Evolutionary conservation across 495 filamentous ascomycete genomes (phyloP), one percentile per base, ranked within the genome.

Genomic region (Penicillium waksmanii): DNA sequence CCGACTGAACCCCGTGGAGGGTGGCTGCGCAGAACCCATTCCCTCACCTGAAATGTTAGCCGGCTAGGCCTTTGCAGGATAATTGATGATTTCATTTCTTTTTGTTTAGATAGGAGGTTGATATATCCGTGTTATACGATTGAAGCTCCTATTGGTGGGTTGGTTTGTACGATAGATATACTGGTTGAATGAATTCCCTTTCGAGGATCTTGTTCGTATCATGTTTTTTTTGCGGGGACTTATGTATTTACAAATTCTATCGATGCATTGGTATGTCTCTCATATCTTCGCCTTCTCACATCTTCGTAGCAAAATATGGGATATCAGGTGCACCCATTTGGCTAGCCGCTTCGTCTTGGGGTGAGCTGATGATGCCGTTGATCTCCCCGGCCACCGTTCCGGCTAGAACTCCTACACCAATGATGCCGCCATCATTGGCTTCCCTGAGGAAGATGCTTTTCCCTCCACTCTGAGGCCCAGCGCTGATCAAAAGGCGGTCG

Each of bases 401-500:
- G 1, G 85, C 86, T 35, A 92, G 68, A 12, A 90, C 86, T 0
- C 86, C 89, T 3, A 87, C 88, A 0, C 89, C 89, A 19, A 84
- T 85, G 55, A 91, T 85, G 1, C 88, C 89, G 6, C 88, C 89
- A 69, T 91, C 87, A 60, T 85, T 82, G 57, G 85, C 88, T 31
- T 87, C 85, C 40, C 75, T 74, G 49, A 91, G 68, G 18, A 85
- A 76, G 8, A 91, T 78, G 55, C 78, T 79, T 49, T 85, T 80
- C 3, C 79, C 80, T 11, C 68, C 68, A 23, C 80, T 70, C 2
- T 74, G 67, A 3, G 74, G 74, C 33, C 82, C 82, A 33, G 83
- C 81, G 13, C 72, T 72, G 5, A 75, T 64, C 19, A 89, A 64
- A 2, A 91, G 80, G 18, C 77, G 72, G 66, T 90, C 84, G 23